These are phyloP conservation scores for Atkinsonella hypoxylon DNA, from an alignment of 2,329 filamentous ascomycete species.

Conservation along the genomic window DNA sequence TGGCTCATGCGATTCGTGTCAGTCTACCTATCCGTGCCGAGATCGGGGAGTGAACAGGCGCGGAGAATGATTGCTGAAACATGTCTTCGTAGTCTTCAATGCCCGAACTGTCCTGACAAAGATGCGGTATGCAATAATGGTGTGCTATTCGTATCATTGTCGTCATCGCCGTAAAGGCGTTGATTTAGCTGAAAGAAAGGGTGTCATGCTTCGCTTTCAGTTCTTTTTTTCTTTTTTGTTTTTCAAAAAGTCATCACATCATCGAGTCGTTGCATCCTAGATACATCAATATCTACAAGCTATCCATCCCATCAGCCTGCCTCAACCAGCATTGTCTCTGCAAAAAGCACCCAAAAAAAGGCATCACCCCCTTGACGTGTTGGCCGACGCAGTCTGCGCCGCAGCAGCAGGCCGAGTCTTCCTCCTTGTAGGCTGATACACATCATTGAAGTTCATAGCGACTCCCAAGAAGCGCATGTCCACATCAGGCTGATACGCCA, in stretches of 20 bases:
- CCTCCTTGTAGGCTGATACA: constrained; percentile 68
- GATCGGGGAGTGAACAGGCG: too few species aligned
- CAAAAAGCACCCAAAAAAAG: background rate
- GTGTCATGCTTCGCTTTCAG: too few species aligned
- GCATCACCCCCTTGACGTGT: constrained; percentile 17
- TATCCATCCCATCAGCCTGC: background rate
- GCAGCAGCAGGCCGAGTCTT: constrained; percentile 32
- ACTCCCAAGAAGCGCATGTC: constrained; percentile 94
- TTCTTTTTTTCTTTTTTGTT: background rate
- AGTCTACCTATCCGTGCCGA: too few species aligned
- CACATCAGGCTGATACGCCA: constrained; percentile 85
- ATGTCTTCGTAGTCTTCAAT: too few species aligned
- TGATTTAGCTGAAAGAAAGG: too few species aligned
- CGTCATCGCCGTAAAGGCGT: too few species aligned
- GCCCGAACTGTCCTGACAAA: too few species aligned
- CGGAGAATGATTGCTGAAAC: too few species aligned
- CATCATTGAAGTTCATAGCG: constrained; percentile 98
- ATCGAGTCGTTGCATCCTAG: background rate
- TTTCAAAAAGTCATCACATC: too few species aligned
- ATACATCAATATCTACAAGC: background rate
- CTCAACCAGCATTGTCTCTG: background rate
- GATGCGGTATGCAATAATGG: too few species aligned
- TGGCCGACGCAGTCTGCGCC: constrained; percentile 11
- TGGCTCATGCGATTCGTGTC: too few species aligned
- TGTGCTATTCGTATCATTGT: too few species aligned